Evolutionary conservation across 2,329 filamentous ascomycete species (phyloP).

Genomic region (Myriosclerotinia scirpicola): DNA sequence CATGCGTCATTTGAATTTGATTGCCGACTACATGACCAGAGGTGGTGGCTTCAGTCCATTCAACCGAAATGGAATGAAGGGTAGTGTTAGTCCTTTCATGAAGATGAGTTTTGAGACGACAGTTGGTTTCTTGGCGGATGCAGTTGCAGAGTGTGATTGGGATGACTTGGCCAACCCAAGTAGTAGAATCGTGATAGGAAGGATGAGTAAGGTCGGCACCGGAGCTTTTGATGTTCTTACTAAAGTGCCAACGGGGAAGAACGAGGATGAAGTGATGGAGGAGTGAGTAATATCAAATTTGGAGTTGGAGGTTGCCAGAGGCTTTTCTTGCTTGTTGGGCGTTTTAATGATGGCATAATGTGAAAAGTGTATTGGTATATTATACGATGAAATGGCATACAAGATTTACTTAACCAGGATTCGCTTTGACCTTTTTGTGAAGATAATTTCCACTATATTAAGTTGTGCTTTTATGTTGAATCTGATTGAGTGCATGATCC

Average conservation of each 20-base stretch:
- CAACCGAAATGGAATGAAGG: constrained; percentile 83
- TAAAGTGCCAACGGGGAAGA: constrained; percentile 44
- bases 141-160: constrained; percentile 84
- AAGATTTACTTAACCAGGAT: constrained; percentile 4
- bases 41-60: constrained; percentile 87
- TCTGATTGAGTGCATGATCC: not conserved
- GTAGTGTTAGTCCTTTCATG: constrained; percentile 86
- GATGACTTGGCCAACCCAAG: constrained; percentile 86
- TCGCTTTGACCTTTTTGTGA: not conserved
- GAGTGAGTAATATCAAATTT: constrained; percentile 15
- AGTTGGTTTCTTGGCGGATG: constrained; percentile 87
- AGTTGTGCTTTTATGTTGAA: not conserved
- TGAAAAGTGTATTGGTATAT: constrained; percentile 24
- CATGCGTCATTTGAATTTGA: constrained; percentile 87
- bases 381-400: constrained; percentile 20
- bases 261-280: constrained; percentile 22
- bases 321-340: constrained; percentile 5
- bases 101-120: constrained; percentile 99
- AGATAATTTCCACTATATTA: not conserved
- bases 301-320: constrained; percentile 19
- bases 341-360: constrained; percentile 16
- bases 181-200: constrained; percentile 83
- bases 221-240: constrained; percentile 88
- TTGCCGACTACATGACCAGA: constrained; percentile 97
- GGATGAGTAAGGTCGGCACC: constrained; percentile 79